A percentile compares a stretch with the other conserved stretches of the same genome.
Evolutionary conservation across 148 eudicot genomes (phyloP).

Genomic region (Suaeda aralocaspica): DNA sequence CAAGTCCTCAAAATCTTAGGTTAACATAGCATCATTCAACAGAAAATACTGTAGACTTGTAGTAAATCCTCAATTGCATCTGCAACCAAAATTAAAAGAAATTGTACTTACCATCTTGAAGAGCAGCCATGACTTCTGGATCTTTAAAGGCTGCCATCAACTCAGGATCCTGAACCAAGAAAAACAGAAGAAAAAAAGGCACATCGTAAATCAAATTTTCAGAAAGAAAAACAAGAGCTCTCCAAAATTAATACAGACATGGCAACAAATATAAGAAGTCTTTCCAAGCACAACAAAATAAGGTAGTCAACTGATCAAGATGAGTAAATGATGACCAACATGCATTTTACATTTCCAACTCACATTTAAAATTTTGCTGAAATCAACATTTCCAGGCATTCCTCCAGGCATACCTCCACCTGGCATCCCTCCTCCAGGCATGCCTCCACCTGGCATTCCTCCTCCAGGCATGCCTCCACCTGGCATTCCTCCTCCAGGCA

Average conservation of each 20-base stretch:
- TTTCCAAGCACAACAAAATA: neutral
- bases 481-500: constrained; percentile 44
- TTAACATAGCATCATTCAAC: neutral
- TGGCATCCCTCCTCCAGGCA: constrained; percentile 64
- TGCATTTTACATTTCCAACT: constrained; percentile 19
- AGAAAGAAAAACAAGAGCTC: neutral
- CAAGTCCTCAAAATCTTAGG: neutral
- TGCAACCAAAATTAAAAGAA: neutral
- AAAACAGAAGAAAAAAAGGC: constrained; percentile 4
- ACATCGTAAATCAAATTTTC: neutral
- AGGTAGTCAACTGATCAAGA: neutral
- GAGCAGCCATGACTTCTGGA: constrained; percentile 99
- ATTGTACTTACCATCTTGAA: constrained; percentile 73
- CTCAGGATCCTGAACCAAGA: constrained; percentile 75
- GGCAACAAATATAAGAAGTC: neutral
- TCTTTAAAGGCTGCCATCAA: constrained; percentile 92
- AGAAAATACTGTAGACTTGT: neutral
- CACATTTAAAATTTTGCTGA: constrained; percentile 85
- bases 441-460: too few species aligned
- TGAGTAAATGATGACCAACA: neutral
- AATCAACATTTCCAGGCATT: constrained; percentile 74
- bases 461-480: constrained; percentile 50
- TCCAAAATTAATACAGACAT: neutral
- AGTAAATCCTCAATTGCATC: neutral
- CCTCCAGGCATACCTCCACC: constrained; percentile 69